Percentiles rank a stretch among this genome's conserved stretches.
phyloP scores from a whole-genome alignment of 176 grass and related monocot genomes.

The Musa schizocarpa region DNA sequence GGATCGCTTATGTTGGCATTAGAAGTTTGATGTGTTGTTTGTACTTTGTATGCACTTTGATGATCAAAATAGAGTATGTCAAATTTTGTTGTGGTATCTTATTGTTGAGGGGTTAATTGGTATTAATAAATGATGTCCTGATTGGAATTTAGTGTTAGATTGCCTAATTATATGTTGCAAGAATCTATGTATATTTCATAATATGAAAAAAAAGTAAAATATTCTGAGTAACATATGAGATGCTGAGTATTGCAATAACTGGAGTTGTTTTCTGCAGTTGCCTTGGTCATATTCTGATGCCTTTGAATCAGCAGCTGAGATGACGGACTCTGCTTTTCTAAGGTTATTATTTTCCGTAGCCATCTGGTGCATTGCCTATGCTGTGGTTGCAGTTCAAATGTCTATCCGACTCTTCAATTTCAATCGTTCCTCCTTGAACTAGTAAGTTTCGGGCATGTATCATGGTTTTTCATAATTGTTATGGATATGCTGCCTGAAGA shows the following conservation, averaged over 20 bases:
- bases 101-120: too few species aligned
- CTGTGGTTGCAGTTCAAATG: not conserved
- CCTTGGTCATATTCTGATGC: not conserved
- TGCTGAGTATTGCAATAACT: not conserved
- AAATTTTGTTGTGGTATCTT: too few species aligned
- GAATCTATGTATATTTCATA: not conserved
- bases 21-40: not conserved
- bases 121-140: too few species aligned
- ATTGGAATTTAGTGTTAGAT: not conserved
- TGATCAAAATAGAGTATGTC: too few species aligned
- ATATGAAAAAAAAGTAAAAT: not conserved
- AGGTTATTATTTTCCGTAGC: not conserved
- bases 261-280: not conserved
- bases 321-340: not conserved
- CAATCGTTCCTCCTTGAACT: not conserved
- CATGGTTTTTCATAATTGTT: not conserved
- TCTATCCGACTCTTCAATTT: not conserved
- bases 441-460: not conserved
- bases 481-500: not conserved
- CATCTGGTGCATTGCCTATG: constrained; percentile 7
- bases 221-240: not conserved
- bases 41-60: not conserved
- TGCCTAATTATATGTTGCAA: not conserved
- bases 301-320: not conserved
- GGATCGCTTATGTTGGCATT: not conserved